A percentile compares a stretch with the other conserved stretches of the same genome.
Evolutionary conservation across 2,329 filamentous ascomycete species (phyloP).

Genomic region (Immersiporthe knoxdaviesiana): DNA sequence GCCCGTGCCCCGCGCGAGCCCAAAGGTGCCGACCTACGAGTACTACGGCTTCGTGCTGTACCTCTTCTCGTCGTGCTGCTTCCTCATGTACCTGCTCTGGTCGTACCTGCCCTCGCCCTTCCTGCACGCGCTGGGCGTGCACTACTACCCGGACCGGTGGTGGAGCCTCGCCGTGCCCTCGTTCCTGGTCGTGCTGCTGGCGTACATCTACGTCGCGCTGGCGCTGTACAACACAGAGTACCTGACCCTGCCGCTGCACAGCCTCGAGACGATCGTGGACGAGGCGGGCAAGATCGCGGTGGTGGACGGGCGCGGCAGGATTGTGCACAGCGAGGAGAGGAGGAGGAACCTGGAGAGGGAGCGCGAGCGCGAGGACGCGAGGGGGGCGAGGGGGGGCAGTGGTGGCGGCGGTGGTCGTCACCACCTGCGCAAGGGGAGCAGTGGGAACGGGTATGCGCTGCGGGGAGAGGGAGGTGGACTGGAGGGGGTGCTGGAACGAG

Average conservation of each 20-base stretch:
- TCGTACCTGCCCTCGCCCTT: slow-evolving; percentile 90
- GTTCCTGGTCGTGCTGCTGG: slow-evolving; percentile 83
- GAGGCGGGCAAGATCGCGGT: slow-evolving; percentile 84
- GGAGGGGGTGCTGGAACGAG: slow-evolving; percentile 84
- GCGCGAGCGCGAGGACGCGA: slow-evolving; percentile 38
- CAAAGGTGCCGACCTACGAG: slow-evolving; percentile 97
- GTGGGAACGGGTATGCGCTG: slow-evolving; percentile 11
- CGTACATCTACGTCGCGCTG: slow-evolving; percentile 94
- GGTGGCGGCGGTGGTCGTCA: slow-evolving; percentile 13
- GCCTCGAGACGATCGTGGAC: slow-evolving; percentile 89
- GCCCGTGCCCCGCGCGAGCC: slow-evolving; percentile 79
- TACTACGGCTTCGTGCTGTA: slow-evolving; percentile 99
- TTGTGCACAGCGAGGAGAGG: slow-evolving; percentile 41
- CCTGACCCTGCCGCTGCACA: slow-evolving; percentile 77
- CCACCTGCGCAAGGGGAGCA: slow-evolving; percentile 38
- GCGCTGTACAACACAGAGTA: slow-evolving; percentile 89
- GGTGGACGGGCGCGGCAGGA: slow-evolving; percentile 70
- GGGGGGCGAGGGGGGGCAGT: slow-evolving; percentile 40
- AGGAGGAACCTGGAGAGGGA: slow-evolving; percentile 42
- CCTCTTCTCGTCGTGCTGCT: slow-evolving; percentile 81
- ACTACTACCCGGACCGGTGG: slow-evolving; percentile 97
- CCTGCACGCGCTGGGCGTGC: slow-evolving; percentile 88
- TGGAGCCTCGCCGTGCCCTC: slow-evolving; percentile 93
- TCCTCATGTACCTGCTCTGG: slow-evolving; percentile 76
- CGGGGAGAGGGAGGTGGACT: slow-evolving; percentile 55